A percentile compares a stretch with the other conserved stretches of the same genome.
These are phyloP conservation scores for Fusarium tjaetaba DNA, from an alignment of 2,329 filamentous ascomycete genomes.

Conservation along the genomic window DNA sequence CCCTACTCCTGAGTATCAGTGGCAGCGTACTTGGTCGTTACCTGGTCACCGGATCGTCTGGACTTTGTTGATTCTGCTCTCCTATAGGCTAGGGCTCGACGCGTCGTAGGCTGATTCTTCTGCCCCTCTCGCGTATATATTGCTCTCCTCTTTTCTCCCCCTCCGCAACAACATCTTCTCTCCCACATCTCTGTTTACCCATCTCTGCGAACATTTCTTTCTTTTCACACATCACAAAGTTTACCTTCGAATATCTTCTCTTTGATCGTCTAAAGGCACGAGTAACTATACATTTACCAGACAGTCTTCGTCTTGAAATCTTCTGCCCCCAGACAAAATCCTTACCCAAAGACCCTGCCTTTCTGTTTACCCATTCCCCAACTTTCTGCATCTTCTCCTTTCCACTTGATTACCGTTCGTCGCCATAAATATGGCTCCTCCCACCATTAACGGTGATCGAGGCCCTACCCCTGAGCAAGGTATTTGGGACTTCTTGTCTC, in stretches of 20 bases:
- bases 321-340: background rate
- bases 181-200: background rate
- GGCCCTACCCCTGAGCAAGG: background rate
- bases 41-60: background rate
- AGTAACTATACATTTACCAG: no score
- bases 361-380: no score
- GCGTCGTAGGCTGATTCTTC: background rate
- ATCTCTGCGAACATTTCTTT: background rate
- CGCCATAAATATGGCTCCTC: background rate
- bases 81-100: background rate
- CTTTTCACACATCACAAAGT: background rate
- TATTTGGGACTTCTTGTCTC: background rate
- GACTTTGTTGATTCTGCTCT: background rate
- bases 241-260: background rate
- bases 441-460: background rate
- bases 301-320: background rate
- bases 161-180: background rate
- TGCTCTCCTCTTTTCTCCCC: background rate
- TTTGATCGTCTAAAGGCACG: no score
- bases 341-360: background rate
- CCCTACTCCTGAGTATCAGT: background rate
- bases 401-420: no score
- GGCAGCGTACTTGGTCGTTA: background rate
- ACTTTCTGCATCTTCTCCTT: no score
- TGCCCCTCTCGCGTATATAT: background rate